Conservation (phyloP, 768 basidiomycete species). For the Tricholoma sp. region DNA sequence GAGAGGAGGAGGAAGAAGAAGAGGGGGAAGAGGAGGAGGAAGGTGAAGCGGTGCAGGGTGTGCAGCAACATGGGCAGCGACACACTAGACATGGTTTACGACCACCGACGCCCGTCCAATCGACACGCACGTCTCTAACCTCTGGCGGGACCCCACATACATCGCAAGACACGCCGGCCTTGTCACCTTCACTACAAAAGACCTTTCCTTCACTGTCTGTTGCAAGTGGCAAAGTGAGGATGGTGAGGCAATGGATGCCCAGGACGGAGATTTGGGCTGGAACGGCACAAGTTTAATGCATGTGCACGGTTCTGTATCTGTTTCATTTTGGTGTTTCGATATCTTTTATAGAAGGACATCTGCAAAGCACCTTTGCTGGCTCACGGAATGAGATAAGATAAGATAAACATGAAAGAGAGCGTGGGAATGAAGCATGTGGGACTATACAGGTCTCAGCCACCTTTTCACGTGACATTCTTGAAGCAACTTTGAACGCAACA, state of each 20-base stretch:
- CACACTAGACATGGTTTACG: slow-evolving; percentile 17
- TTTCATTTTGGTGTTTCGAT: slow-evolving; percentile 9
- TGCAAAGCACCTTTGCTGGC: not conserved
- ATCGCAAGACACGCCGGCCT: slow-evolving; percentile 34
- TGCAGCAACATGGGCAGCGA: slow-evolving; percentile 30
- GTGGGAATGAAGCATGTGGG: slow-evolving; percentile 24
- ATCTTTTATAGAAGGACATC: not conserved
- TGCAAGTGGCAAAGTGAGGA: slow-evolving; percentile 41
- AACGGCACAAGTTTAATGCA: slow-evolving; percentile 34
- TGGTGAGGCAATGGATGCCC: slow-evolving; percentile 44
- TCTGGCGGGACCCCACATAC: slow-evolving; percentile 41
- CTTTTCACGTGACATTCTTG: slow-evolving; percentile 29
- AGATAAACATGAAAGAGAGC: slow-evolving; percentile 19
- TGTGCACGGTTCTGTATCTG: slow-evolving; percentile 3
- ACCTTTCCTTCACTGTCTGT: slow-evolving; percentile 21
- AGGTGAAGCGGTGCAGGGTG: slow-evolving; percentile 33
- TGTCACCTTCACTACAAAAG: slow-evolving; percentile 23
- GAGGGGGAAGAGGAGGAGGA: slow-evolving; percentile 62
- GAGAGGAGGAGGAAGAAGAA: slow-evolving; percentile 33
- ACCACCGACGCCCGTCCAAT: slow-evolving; percentile 36
- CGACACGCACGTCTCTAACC: slow-evolving; percentile 49
- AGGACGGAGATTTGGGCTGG: slow-evolving; percentile 29
- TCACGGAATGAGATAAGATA: slow-evolving; percentile 16
- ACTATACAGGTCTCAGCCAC: slow-evolving; percentile 63
- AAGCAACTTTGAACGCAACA: slow-evolving; percentile 25